Conservation (phyloP, 1,139 yeast species). For the Yamadazyma buinensis region DNA sequence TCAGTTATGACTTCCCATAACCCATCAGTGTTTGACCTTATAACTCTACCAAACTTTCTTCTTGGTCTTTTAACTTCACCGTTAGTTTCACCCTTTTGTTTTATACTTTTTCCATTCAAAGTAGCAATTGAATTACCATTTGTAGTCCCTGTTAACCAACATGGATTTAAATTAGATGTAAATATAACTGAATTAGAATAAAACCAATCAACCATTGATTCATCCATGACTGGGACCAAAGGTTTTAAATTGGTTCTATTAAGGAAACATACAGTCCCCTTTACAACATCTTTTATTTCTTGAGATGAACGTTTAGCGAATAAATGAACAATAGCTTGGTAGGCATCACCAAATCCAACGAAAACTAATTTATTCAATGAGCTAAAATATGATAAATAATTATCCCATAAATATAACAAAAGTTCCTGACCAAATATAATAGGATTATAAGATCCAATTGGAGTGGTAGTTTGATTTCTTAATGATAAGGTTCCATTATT, state of each 20-base stretch:
- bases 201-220: constrained; percentile 87
- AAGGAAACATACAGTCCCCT: constrained; percentile 70
- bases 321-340: constrained; percentile 80
- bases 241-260: constrained; percentile 68
- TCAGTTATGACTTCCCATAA: constrained; percentile 76
- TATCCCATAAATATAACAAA: constrained; percentile 83
- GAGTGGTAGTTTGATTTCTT: constrained; percentile 20
- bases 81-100: constrained; percentile 2
- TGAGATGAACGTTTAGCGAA: constrained; percentile 70
- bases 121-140: constrained; percentile 18
- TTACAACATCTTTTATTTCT: constrained; percentile 58
- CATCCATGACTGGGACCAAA: constrained; percentile 83
- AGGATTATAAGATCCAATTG: constrained; percentile 46
- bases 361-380: constrained; percentile 68
- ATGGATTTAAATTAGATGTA: constrained; percentile 67
- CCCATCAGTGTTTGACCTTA: constrained; percentile 70
- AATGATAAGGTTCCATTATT: constrained; percentile 17
- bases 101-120: constrained; percentile 16
- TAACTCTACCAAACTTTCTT: constrained; percentile 84
- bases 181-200: constrained; percentile 82
- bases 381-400: constrained; percentile 71
- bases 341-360: constrained; percentile 88
- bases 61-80: constrained; percentile 68
- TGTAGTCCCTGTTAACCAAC: constrained; percentile 54
- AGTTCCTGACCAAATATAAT: constrained; percentile 72